Conservation (phyloP, 2,329 filamentous ascomycete genomes). For the Gnomoniopsis smithogilvyi region DNA sequence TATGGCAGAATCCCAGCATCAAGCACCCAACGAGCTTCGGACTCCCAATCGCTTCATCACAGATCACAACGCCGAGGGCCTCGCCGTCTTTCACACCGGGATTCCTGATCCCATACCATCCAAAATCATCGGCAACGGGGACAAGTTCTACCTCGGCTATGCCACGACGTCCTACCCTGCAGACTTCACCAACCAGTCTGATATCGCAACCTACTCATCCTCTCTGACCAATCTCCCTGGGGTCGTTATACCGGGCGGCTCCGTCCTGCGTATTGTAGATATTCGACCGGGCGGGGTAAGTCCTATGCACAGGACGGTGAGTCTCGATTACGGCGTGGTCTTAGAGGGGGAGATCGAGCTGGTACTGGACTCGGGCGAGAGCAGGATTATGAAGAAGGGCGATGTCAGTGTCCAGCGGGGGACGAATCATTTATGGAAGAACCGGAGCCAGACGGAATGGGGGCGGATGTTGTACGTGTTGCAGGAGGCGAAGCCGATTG, state of each 20-base stretch:
- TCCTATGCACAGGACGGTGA: constrained; percentile 44
- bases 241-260: constrained; percentile 41
- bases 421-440: constrained; percentile 42
- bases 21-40: constrained; percentile 1
- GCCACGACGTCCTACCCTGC: constrained; percentile 45
- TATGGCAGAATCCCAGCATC: constrained; percentile 5
- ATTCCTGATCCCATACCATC: constrained; percentile 23
- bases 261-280: constrained; percentile 42
- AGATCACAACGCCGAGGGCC: constrained; percentile 30
- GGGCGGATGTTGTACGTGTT: constrained; percentile 36
- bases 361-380: constrained; percentile 43
- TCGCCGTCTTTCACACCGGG: constrained; percentile 31
- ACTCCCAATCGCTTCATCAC: constrained; percentile 28
- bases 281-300: constrained; percentile 36
- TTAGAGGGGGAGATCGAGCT: constrained; percentile 47
- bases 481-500: constrained; percentile 25
- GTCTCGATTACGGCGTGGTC: constrained; percentile 47
- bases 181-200: constrained; percentile 39
- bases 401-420: constrained; percentile 47
- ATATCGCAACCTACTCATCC: constrained; percentile 41
- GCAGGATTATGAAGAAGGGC: constrained; percentile 37
- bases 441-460: constrained; percentile 36
- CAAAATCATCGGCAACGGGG: constrained; percentile 31
- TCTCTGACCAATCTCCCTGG: constrained; percentile 44
- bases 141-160: constrained; percentile 32